Evolutionary conservation across 148 eudicot species (phyloP).

Genomic region (Cornus kousa): DNA sequence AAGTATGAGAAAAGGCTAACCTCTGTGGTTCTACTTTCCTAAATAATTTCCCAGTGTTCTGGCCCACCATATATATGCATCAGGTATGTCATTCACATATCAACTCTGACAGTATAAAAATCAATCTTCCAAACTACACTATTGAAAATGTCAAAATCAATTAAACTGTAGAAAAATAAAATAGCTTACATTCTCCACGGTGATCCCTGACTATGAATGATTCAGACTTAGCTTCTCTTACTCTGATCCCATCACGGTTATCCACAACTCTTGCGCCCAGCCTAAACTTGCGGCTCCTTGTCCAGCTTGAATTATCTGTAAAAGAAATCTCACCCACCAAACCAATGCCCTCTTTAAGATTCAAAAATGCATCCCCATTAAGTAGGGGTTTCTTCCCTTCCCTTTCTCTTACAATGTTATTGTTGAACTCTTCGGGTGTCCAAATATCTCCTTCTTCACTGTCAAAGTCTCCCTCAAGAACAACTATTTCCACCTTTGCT

Average conservation of each 20-base stretch:
- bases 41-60: not conserved
- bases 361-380: constrained; percentile 47
- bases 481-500: constrained; percentile 71
- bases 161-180: not conserved
- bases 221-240: constrained; percentile 78
- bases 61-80: not conserved
- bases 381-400: constrained; percentile 78
- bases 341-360: constrained; percentile 62
- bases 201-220: constrained; percentile 79
- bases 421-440: constrained; percentile 69
- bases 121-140: not conserved
- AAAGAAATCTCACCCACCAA: constrained; percentile 61
- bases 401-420: constrained; percentile 73
- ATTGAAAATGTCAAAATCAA: not conserved
- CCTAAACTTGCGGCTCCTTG: constrained; percentile 73
- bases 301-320: constrained; percentile 83
- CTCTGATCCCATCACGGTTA: constrained; percentile 45
- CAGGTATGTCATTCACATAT: not conserved
- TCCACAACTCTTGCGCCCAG: constrained; percentile 68
- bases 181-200: constrained; percentile 76
- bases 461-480: constrained; percentile 80
- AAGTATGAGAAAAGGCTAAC: not conserved
- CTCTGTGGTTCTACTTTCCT: not conserved
- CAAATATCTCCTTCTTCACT: constrained; percentile 65
- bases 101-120: not conserved